Conservation (phyloP, 805 yeast genomes). For the Wickerhamomyces rabaulensis region DNA sequence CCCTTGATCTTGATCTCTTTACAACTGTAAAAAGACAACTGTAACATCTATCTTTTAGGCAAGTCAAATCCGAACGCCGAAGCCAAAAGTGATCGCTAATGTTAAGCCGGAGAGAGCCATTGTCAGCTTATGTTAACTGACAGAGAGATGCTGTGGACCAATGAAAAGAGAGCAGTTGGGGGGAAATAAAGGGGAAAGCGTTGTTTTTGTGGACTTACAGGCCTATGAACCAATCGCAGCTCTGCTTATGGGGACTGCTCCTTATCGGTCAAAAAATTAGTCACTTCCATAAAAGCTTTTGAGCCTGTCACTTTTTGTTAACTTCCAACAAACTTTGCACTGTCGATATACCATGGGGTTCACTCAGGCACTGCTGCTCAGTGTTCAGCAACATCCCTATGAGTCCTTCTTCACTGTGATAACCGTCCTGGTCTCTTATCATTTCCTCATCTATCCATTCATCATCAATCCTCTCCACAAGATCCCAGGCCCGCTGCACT, state of each 20-base stretch:
- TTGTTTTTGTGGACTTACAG: too few species aligned
- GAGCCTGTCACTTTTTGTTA: background rate
- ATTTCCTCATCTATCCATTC: slow-evolving; percentile 40
- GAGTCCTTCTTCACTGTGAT: background rate
- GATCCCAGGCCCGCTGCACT: slow-evolving; percentile 55
- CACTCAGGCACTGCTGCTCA: background rate
- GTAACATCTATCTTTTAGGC: too few species aligned
- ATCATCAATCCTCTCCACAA: slow-evolving; percentile 41
- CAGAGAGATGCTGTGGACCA: background rate
- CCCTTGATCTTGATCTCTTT: too few species aligned
- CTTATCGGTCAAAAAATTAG: background rate
- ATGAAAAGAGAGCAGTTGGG: too few species aligned
- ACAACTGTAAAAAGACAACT: too few species aligned
- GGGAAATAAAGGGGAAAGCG: too few species aligned
- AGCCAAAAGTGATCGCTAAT: background rate
- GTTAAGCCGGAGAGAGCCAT: background rate
- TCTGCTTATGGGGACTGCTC: background rate
- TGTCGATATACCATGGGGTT: background rate
- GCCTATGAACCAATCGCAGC: too few species aligned
- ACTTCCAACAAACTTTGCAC: background rate
- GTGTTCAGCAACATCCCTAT: background rate
- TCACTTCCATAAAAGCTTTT: background rate
- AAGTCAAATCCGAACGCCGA: background rate
- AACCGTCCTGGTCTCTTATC: slow-evolving; percentile 18
- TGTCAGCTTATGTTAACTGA: background rate